Evolutionary conservation across 148 eudicot genomes (phyloP), one percentile per base, ranked within the genome.

Genomic region (Mesembryanthemum crystallinum): DNA sequence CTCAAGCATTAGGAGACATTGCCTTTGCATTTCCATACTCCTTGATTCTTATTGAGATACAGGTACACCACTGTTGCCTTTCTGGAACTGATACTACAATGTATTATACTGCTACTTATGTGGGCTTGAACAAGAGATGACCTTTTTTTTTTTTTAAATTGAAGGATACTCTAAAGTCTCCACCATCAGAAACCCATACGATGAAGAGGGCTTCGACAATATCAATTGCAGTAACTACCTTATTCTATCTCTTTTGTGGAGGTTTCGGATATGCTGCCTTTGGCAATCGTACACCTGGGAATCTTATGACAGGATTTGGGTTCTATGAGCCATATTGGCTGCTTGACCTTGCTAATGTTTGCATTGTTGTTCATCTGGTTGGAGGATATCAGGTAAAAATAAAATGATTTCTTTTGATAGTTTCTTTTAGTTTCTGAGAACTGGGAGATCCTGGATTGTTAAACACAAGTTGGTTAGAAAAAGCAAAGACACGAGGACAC

Each of bases 241-340:
- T 89, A 51, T 94, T 94, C 84, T 88, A 90, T 80, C 85, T 94
- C 64, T 83, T 86, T 66, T 94, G 98, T 64, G 98, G 96, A 43
- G 87, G 96, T 57, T 88, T 94, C 54, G 98, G 98, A 20, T 94
- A 94, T 64, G 98, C 97, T 20, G 88, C 98, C 45, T 92, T 94
- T 82, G 98, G 98, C 5, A 82, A 82, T 58, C 80, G 80, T 30
- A 83, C 97, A 11, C 98, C 98, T 0, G 98, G 98, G 39, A 94
- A 94, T 74, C 85, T 94, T 67, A 80, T 94, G 84, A 89, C 92
- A 10, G 98, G 98, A 13, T 92, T 92, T 60, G 92, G 86, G 29
- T 89, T 90, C 64, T 90, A 94, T 21, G 97, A 94, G 68, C 98
- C 97, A 28, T 94, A 85, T 62, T 90, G 97, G 96, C 91, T 94